Evolutionary conservation across 306 rosid species (phyloP).

Genomic region (Lupinus albus): DNA sequence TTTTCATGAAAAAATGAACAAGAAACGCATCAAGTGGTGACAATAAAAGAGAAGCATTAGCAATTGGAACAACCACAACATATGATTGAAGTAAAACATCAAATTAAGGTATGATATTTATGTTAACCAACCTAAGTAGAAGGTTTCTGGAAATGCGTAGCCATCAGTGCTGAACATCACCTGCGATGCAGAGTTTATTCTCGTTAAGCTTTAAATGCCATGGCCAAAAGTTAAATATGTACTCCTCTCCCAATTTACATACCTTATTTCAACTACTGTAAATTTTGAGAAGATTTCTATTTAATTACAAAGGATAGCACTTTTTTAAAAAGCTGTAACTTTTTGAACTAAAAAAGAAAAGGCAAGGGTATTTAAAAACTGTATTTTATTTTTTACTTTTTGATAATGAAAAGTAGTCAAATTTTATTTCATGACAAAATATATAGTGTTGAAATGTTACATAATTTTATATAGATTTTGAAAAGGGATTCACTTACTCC

Average conservation of each 20-base stretch:
- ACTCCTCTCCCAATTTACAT: not conserved
- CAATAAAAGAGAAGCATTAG: slow-evolving; percentile 13
- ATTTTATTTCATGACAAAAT: not conserved
- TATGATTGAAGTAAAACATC: slow-evolving; percentile 1
- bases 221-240: slow-evolving; percentile 8
- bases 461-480: too few species aligned
- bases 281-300: slow-evolving; percentile 19
- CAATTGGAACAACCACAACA: slow-evolving; percentile 11
- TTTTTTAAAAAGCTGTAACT: not conserved
- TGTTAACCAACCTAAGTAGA: slow-evolving; percentile 75
- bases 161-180: slow-evolving; percentile 96
- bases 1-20: slow-evolving; percentile 3
- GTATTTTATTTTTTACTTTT: not conserved
- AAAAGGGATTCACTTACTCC: too few species aligned
- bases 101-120: slow-evolving; percentile 7
- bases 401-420: not conserved
- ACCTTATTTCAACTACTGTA: slow-evolving; percentile 1
- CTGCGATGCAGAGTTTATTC: slow-evolving; percentile 61
- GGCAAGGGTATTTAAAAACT: not conserved
- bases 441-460: too few species aligned
- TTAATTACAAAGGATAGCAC: not conserved
- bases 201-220: slow-evolving; percentile 32
- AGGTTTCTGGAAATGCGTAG: slow-evolving; percentile 80
- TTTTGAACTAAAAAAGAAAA: not conserved
- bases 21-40: slow-evolving; percentile 10